Base-by-base conservation (phyloP, 306 rosid genomes). In the Trifolium repens region DNA sequence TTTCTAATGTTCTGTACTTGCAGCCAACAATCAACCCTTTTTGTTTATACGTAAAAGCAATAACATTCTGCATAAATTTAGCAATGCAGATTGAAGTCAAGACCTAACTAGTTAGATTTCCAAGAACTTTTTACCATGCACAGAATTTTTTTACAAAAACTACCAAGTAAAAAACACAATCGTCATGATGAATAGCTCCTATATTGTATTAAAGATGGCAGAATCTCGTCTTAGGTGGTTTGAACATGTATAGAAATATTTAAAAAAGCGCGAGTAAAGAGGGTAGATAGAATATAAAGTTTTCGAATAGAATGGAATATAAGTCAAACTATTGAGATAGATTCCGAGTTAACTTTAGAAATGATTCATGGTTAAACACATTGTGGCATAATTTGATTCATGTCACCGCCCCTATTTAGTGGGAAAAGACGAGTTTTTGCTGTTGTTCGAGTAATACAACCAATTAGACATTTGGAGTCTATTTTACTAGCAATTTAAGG, bases 21-120 rank as follows among this genome's bases (percentile, higher is more conserved):
- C 98, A 94, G 68, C 97, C 94, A 72, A 91, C 94, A 15, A 87
- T 80, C 65, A 71, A 80, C 44, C 97, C 98, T 46, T 88, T 86
- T 76, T 52, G 85, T 79, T 81, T 83, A 73, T 94, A 94, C 57
- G 96, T 83, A 85, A 94, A 91, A 59, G 98, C 98, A 79, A 91
- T 91, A 63, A 84, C 73, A 14, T 35, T 37, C 97, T 93, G 91
- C 84, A 79, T 52, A 80, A 73, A 35, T 22, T 60, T 71, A 44
- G 35, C 52, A 46, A 50, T 62, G 35, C 69, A 67, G 43, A 32
- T 22, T 58, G 69, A 68, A 80, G 50, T 52, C 67, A 55, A 74
- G 79, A 80, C 26, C 60, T 67, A 71, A 61, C 69, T 13, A 59
- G 9, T 62, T 13, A 63, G n/a, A 52, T 42, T 15, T 52, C 35